Evolutionary conservation across 768 basidiomycete species (phyloP).

Genomic region (Lactarius evosmus): DNA sequence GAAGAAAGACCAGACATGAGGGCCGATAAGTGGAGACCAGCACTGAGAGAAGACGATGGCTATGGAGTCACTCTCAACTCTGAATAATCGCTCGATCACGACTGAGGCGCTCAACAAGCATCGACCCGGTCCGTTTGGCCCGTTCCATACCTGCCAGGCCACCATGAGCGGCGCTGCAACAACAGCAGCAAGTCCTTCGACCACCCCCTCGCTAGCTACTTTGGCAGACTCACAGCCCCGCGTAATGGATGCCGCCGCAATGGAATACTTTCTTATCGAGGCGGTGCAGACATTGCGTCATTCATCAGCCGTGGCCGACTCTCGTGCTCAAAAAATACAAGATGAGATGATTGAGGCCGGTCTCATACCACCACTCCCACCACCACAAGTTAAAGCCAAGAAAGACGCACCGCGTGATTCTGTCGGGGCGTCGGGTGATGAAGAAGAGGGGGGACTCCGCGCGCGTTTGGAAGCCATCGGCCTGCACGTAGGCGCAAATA

Average conservation of each 20-base stretch:
- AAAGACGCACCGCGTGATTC: constrained; percentile 41
- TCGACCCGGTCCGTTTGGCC: constrained; percentile 26
- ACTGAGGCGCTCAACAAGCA: not conserved
- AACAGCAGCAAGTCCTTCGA: constrained; percentile 27
- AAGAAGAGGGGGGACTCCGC: constrained; percentile 71
- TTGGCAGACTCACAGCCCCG: constrained; percentile 63
- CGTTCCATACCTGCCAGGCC: not conserved
- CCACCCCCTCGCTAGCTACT: constrained; percentile 40
- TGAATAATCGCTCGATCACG: not conserved
- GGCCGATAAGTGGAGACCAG: not conserved
- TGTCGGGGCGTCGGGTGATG: constrained; percentile 41
- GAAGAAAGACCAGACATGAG: constrained; percentile 46
- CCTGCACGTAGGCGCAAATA: constrained; percentile 79
- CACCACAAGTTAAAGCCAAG: constrained; percentile 40
- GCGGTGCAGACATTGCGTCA: constrained; percentile 68
- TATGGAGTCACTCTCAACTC: too few species aligned
- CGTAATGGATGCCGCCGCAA: constrained; percentile 61
- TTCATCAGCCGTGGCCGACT: constrained; percentile 70
- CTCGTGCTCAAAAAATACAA: constrained; percentile 65
- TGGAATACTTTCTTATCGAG: constrained; percentile 88
- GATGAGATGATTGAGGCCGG: constrained; percentile 79
- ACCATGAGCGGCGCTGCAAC: constrained; percentile 13
- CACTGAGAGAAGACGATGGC: too few species aligned
- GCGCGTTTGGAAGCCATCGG: constrained; percentile 79
- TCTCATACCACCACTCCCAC: constrained; percentile 53